phyloP scores from a whole-genome alignment of 345 rosid species.

The Draba incana region DNA sequence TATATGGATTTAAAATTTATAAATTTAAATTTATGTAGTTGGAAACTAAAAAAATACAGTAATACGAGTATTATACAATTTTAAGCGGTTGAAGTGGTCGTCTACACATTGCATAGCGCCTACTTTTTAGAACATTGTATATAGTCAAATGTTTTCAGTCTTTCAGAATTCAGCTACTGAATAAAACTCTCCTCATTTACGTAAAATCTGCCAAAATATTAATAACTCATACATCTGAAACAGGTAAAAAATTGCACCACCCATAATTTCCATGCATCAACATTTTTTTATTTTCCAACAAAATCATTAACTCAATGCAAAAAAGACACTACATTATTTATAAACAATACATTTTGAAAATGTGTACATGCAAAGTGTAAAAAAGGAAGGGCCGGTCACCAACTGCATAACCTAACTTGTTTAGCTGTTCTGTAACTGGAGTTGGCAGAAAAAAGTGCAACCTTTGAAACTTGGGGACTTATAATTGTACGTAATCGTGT shows the following conservation, averaged over 20 bases:
- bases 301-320: slow-evolving; percentile 1
- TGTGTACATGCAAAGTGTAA: not conserved
- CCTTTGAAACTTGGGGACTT: slow-evolving; percentile 15
- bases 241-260: slow-evolving; percentile 8
- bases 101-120: too few relatives aligned
- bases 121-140: not conserved
- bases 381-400: slow-evolving; percentile 35
- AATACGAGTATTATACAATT: too few relatives aligned
- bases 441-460: slow-evolving; percentile 35
- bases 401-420: slow-evolving; percentile 40
- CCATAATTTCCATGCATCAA: slow-evolving; percentile 1
- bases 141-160: not conserved
- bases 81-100: too few relatives aligned
- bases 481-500: slow-evolving; percentile 11
- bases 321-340: slow-evolving; percentile 2
- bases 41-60: too few relatives aligned
- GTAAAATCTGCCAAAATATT: not conserved
- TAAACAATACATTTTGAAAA: too few relatives aligned
- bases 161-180: not conserved
- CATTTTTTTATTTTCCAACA: slow-evolving; percentile 12
- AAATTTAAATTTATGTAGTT: too few relatives aligned
- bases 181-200: slow-evolving; percentile 1
- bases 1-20: too few relatives aligned
- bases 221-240: not conserved
- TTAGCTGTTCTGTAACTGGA: slow-evolving; percentile 22